phyloP scores from a whole-genome alignment of 345 rosid genomes.

The Brassica cretica region DNA sequence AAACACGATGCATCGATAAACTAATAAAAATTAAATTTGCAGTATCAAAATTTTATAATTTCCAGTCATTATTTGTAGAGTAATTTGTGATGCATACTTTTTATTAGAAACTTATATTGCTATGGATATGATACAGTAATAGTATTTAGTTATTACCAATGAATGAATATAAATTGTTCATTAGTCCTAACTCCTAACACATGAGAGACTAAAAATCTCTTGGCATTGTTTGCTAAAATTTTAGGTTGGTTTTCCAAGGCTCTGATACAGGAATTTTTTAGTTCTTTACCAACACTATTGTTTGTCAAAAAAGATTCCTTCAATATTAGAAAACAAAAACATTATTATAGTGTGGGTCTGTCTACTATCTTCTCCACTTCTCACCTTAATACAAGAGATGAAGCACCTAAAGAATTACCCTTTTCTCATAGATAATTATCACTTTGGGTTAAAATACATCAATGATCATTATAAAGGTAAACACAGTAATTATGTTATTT shows the following conservation, averaged over 20 bases:
- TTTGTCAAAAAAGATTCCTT: not conserved
- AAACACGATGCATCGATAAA: not conserved
- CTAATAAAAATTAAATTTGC: not conserved
- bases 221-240: not conserved
- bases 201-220: too few species aligned
- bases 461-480: not conserved
- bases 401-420: not conserved
- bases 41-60: not conserved
- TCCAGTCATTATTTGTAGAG: not conserved
- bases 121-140: not conserved
- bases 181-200: too few species aligned
- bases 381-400: constrained; percentile 6
- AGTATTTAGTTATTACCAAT: not conserved
- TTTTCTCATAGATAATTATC: constrained; percentile 14
- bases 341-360: not conserved
- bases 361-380: constrained; percentile 4
- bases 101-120: not conserved
- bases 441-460: not conserved
- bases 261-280: not conserved
- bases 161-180: not conserved
- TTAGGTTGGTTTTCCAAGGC: not conserved
- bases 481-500: not conserved
- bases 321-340: not conserved
- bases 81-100: not conserved
- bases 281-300: not conserved